phyloP scores from a whole-genome alignment of 192 early-diverging fungal species.

The Jimgerdemannia lactiflua region DNA sequence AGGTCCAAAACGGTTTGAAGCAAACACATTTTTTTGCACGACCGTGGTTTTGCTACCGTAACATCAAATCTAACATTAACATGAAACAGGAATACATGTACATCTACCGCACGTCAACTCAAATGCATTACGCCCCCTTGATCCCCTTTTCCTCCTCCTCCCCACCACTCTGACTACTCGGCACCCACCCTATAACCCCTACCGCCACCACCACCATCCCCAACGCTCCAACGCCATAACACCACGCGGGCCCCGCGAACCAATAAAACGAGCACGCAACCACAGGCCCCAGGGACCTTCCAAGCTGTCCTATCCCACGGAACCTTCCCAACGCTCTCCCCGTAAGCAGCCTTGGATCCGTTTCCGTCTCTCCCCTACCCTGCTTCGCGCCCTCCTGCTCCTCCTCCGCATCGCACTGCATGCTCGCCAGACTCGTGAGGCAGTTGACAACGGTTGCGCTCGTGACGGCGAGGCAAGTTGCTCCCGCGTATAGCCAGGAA shows the following conservation, averaged over 20 bases:
- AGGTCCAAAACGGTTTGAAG: too few species aligned
- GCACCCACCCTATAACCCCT: too few species aligned
- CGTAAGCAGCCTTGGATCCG: slow-evolving; percentile 34
- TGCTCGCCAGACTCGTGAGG: slow-evolving; percentile 74
- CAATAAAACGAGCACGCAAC: slow-evolving; percentile 87
- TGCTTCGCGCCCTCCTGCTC: neutral
- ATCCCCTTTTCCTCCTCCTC: too few species aligned
- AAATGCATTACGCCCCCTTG: too few species aligned
- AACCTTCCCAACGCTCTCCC: slow-evolving; percentile 84
- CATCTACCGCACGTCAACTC: too few species aligned
- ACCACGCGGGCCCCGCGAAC: slow-evolving; percentile 61
- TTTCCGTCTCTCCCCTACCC: too few species aligned
- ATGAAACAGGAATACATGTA: too few species aligned
- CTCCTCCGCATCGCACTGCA: slow-evolving; percentile 45
- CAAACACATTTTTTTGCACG: too few species aligned
- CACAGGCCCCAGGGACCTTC: slow-evolving; percentile 85
- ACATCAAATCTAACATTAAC: too few species aligned
- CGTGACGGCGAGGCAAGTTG: slow-evolving; percentile 82
- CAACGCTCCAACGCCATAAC: slow-evolving; percentile 58
- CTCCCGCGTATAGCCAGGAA: slow-evolving; percentile 43
- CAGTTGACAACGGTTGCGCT: slow-evolving; percentile 95
- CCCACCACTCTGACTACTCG: too few species aligned
- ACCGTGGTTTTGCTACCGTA: too few species aligned
- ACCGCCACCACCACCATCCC: slow-evolving; percentile 25
- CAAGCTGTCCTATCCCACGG: slow-evolving; percentile 86